Percentiles rank a stretch among this genome's conserved stretches.
phyloP scores from a whole-genome alignment of 2,329 filamentous ascomycete species.

The Paracoccidioides brasiliensis region DNA sequence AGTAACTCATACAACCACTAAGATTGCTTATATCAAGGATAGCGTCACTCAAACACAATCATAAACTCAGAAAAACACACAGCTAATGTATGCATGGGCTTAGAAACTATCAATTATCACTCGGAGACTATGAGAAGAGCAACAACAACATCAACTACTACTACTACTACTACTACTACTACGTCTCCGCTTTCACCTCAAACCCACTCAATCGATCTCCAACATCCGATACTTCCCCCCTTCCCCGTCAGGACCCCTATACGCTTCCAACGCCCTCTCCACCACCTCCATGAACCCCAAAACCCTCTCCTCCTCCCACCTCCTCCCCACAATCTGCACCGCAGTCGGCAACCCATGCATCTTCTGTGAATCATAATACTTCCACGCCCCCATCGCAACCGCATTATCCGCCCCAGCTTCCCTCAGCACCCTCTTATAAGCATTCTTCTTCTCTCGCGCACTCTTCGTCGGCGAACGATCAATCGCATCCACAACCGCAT shows the following conservation, averaged over 20 bases:
- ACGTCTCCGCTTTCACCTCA: too few species aligned
- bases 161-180: too few species aligned
- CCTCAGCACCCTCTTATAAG: conserved; percentile 24
- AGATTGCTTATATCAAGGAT: too few species aligned
- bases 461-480: conserved; percentile 18
- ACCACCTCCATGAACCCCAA: conserved; percentile 66
- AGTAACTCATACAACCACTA: too few species aligned
- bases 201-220: conserved; percentile 19
- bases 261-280: conserved; percentile 55
- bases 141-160: too few species aligned
- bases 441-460: conserved; percentile 36
- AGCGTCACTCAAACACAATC: too few species aligned
- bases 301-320: conserved; percentile 80
- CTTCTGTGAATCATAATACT: conserved; percentile 63
- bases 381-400: conserved; percentile 70
- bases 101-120: too few species aligned
- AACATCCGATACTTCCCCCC: conserved; percentile 25
- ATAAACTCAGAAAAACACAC: too few species aligned
- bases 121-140: too few species aligned
- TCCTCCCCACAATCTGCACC: conserved; percentile 67
- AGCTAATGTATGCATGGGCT: too few species aligned
- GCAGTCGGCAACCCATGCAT: conserved; percentile 85
- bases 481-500: conserved; percentile 55
- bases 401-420: conserved; percentile 50
- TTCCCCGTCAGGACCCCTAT: conserved; percentile 21